A percentile compares a stretch with the other conserved stretches of the same genome.
These are phyloP conservation scores for Globomyces sp. DNA, from an alignment of 371 early-diverging fungal genomes.

Conservation along the genomic window DNA sequence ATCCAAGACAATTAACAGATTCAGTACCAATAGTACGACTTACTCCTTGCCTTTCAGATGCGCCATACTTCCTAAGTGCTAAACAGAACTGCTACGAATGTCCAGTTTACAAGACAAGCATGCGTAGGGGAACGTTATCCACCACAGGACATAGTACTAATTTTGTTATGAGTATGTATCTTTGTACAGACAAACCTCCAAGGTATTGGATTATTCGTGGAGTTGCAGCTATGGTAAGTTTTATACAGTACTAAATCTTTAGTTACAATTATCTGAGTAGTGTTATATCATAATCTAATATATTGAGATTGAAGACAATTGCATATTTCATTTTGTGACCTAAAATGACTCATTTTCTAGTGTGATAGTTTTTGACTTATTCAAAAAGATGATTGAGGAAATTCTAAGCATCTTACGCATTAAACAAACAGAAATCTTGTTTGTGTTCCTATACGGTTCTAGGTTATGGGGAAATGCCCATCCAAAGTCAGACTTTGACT, in stretches of 20 bases:
- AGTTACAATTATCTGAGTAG: slow-evolving; percentile 15
- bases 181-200: slow-evolving; percentile 38
- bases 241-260: background rate
- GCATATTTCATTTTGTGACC: background rate
- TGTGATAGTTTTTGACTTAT: no score
- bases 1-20: slow-evolving; percentile 49
- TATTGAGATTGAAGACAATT: background rate
- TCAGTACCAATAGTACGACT: slow-evolving; percentile 49
- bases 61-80: slow-evolving; percentile 29
- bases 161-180: slow-evolving; percentile 49
- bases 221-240: slow-evolving; percentile 47
- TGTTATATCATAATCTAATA: slow-evolving; percentile 15
- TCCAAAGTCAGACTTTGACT: no score
- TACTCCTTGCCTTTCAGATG: slow-evolving; percentile 45
- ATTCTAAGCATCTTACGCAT: no score
- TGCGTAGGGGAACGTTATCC: slow-evolving; percentile 53
- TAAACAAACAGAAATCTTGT: no score
- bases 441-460: no score
- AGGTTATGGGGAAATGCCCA: no score
- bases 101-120: slow-evolving; percentile 59
- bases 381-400: no score
- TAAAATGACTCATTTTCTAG: no score
- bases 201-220: slow-evolving; percentile 58
- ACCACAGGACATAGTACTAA: slow-evolving; percentile 62
- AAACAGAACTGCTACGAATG: slow-evolving; percentile 47